Base-by-base conservation (phyloP, 345 rosid genomes). In the Gossypium arboreum region DNA sequence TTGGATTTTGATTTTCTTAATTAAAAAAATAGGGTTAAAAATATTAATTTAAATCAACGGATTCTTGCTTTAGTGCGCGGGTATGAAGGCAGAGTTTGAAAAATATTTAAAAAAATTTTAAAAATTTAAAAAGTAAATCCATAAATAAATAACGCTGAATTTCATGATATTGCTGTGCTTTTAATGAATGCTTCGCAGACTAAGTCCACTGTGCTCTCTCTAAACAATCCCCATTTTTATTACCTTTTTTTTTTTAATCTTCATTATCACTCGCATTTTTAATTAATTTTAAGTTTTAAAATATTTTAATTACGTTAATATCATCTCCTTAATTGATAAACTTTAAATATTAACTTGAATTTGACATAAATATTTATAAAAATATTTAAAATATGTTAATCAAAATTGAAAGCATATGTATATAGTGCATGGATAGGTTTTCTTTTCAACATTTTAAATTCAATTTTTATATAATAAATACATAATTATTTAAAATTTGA, bases 41-140 rank as follows among this genome's bases (percentile, higher is more conserved):
- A 47, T 72, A 80, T 48, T 76, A 66, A 73, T 62, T 79, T 69
- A 70, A 80, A 79, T 69, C 83, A 87, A 87, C 88, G 87, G 87
- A 85, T 84, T 79, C 82, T 81, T 82, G 86, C 70, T 73, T 74
- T 64, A 79, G 89, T 82, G 92, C 89, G 90, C 93, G 96, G 91
- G 87, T 80, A 77, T 85, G 92, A 82, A 72, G 79, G 82, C 75
- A 5, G 44, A 73, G 87, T 86, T 88, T 84, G 88, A 84, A 86
- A 83, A 81, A 17, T 51, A 27, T 27, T 15, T 12, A 2, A 3
- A 27, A 51, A 51, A 51, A 51, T 0, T 2, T 27, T 2, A 27
- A 27, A 29, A 34, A 4, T 3, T 34, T 0, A 17, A 0, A 44
- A 44, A 45, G 15, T 0, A 0, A 11, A 52, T 22, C 29, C 85